A percentile compares a stretch with the other conserved stretches of the same genome.
Conservation (phyloP, 345 rosid species). For the Salix arbutifolia region DNA sequence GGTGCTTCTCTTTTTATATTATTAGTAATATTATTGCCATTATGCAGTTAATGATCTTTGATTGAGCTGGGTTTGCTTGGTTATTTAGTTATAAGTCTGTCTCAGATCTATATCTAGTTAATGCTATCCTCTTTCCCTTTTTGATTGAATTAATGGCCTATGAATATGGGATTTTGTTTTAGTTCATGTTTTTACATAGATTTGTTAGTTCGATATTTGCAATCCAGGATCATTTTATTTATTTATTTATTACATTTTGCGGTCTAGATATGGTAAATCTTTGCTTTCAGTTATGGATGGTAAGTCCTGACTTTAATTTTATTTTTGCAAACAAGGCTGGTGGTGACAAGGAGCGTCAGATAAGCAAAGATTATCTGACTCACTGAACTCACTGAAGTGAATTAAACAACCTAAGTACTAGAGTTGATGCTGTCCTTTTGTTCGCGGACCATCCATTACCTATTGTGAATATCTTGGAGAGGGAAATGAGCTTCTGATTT, state of each 20-base stretch:
- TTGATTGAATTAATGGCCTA: neutral
- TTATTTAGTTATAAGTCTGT: neutral
- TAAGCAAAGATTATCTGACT: too few species aligned
- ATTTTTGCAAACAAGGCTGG: neutral
- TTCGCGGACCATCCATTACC: neutral
- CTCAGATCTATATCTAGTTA: neutral
- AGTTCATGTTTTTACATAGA: neutral
- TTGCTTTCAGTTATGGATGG: neutral
- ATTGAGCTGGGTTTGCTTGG: neutral
- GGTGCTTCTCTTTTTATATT: neutral
- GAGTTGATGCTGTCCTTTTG: neutral
- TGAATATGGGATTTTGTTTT: neutral
- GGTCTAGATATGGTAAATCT: neutral
- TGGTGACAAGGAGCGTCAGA: neutral
- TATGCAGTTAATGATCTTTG: neutral
- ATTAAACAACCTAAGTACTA: neutral
- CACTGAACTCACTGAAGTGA: neutral
- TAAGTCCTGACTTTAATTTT: neutral
- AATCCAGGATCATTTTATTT: neutral
- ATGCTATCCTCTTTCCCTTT: neutral
- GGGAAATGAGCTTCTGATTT: constrained; percentile 5
- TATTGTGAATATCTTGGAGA: neutral
- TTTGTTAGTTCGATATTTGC: neutral
- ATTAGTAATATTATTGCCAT: neutral
- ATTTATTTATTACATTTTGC: neutral